Conservation (phyloP, 345 rosid genomes). For the Sisymbrium irio region DNA sequence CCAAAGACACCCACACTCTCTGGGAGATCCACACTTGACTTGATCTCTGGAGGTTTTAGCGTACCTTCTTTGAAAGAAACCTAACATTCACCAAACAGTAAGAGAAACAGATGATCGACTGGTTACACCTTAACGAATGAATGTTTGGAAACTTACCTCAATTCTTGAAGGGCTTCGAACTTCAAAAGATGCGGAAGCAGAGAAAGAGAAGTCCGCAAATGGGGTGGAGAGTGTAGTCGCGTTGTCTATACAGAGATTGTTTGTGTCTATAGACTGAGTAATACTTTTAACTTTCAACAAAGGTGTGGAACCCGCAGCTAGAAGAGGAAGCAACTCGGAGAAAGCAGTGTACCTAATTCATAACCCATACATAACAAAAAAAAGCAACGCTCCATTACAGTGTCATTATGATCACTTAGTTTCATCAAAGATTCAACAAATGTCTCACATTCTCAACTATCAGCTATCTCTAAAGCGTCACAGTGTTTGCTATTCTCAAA, state of each 20-base stretch:
- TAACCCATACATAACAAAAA: neutral
- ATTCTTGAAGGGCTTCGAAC: conserved; percentile 80
- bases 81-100: conserved; percentile 38
- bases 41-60: conserved; percentile 79
- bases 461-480: too few relatives aligned
- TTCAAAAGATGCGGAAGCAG: conserved; percentile 78
- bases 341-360: conserved; percentile 77
- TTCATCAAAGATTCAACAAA: conserved; percentile 2
- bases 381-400: neutral
- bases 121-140: neutral
- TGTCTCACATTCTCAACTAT: too few relatives aligned
- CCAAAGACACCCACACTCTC: conserved; percentile 63
- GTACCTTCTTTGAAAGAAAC: conserved; percentile 87
- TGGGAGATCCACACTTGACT: conserved; percentile 70
- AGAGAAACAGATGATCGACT: neutral
- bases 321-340: conserved; percentile 88
- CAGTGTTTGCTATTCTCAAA: neutral
- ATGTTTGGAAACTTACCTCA: conserved; percentile 49
- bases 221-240: conserved; percentile 67
- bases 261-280: conserved; percentile 56
- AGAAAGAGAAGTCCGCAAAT: conserved; percentile 78
- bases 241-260: conserved; percentile 58
- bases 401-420: neutral
- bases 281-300: conserved; percentile 73
- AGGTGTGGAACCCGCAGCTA: conserved; percentile 73